Evolutionary conservation across 2,329 filamentous ascomycete genomes (phyloP).

Genomic region (Didymellaceae sp.): DNA sequence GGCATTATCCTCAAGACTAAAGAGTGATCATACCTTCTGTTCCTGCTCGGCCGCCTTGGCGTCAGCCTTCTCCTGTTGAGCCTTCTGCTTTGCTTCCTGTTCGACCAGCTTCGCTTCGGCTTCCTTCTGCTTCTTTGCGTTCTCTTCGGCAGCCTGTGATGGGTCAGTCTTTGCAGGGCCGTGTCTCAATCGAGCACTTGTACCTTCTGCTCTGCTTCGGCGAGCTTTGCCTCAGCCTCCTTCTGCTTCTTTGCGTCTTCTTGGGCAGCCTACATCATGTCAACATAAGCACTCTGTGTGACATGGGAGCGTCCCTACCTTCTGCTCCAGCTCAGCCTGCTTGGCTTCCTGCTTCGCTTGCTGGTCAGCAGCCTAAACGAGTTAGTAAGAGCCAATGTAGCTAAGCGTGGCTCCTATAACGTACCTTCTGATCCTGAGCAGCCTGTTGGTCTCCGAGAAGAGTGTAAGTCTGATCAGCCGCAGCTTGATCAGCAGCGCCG

Average conservation of each 20-base stretch:
- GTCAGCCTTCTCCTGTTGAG: conserved; percentile 1
- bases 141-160: too few species aligned
- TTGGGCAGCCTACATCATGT: too few species aligned
- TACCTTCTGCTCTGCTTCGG: too few species aligned
- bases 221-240: too few species aligned
- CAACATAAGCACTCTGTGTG: too few species aligned
- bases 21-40: neutral
- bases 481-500: conserved; percentile 6
- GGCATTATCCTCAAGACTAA: neutral
- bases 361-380: neutral
- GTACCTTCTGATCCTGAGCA: neutral
- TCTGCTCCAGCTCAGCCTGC: conserved; percentile 2
- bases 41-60: conserved; percentile 1
- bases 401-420: neutral
- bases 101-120: neutral
- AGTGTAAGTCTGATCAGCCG: neutral
- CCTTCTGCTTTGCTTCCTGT: conserved; percentile 1
- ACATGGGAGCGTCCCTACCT: neutral
- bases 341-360: neutral
- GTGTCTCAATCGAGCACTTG: too few species aligned
- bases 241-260: too few species aligned
- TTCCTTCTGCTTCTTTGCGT: too few species aligned
- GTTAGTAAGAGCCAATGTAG: neutral
- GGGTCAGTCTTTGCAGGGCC: too few species aligned
- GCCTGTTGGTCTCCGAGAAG: too few species aligned